Evolutionary conservation across 176 grass and related monocot genomes (phyloP), one percentile per base, ranked within the genome.

Genomic region (Musa troglodytarum): DNA sequence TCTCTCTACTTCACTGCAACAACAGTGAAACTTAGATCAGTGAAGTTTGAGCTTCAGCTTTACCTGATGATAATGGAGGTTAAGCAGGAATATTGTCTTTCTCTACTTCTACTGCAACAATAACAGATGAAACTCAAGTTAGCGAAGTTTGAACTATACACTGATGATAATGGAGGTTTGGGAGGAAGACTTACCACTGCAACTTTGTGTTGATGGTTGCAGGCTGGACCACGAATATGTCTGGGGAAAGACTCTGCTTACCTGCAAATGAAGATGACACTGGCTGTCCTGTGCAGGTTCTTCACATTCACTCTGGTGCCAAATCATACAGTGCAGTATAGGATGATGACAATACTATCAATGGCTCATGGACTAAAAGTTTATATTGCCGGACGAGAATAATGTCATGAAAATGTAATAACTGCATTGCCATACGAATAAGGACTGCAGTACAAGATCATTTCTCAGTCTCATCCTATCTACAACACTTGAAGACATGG

Each of bases 191-290:
- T 49, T 57, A 77, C 11, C 24, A 20, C 49, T 21, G 43, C 69
- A 11, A 16, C 2, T 68, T 4, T 54, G 19, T 29, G 50, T 19
- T 24, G 14, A 62, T 51, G 65, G 53, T 75, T 76, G 66, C 76
- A 87, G 85, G 93, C 93, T 0, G 93, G 93, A 51, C 89, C 89
- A 2, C 71, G 93, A 78, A 92, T 96, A 79, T 96, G 93, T 84
- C 86, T 96, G 64, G 93, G 93, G 14, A 96, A 96, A 78, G 93
- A 96, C 80, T 92, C 93, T 43, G 93, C 93, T 14, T 92, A 86
- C 82, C 89, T 92, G 69, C 93, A 96, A 83, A 96, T 96, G 93
- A 96, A 96, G 81, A 92, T 92, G 93, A 85, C 89, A 22, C 85
- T 92, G 1, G 93, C 89, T 1, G 90, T 96, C 34, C 81, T 96